Base-by-base conservation (phyloP, 306 rosid species). In the Oxytropis ochrocephala region DNA sequence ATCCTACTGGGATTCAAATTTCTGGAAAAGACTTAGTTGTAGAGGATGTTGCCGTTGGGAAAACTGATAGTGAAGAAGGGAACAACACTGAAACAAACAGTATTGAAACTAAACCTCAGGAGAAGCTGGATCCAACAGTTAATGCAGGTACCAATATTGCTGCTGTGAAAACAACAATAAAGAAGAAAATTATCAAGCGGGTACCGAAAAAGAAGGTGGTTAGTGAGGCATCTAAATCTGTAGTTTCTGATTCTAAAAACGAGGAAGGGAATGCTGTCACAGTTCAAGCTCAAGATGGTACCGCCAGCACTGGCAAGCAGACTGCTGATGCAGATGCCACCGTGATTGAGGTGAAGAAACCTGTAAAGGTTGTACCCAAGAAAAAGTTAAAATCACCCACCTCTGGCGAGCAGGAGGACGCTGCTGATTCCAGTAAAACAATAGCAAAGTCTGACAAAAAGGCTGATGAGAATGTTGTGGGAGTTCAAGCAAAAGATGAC, bases 111-210 rank as follows among this genome's bases (percentile, higher is more conserved):
- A 94, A 87, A 75, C 56, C 78, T 4, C 83, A 73, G 76, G 87
- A 79, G n/a, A 79, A 69, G 69, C 57, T 79, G 21, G 92, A 88
- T 72, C 41, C 84, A 21, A 58, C 69, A 16, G 69, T 67, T 75
- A 80, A 67, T 78, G 57, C 77, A 59, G 83, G 42, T 39, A 71
- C 30, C 29, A 74, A 72, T 64, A 86, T 66, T 75, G 35, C 81
- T 47, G n/a, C 78, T 65, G 82, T 19, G 11, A 95, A 91, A 80
- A 77, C 86, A 58, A 67, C 70, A 14, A 88, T 85, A 21, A 90
- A 84, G 87, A 94, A 77, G 88, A 95, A 95, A 85, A 70, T 95
- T 11, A 91, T 95, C 70, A 95, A 84, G 79, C 89, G 94, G 76
- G 86, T 95, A 14, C 86, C 95, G 18, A 95, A 91, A 71, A 87